phyloP scores from a whole-genome alignment of 768 basidiomycete genomes.

The Tubosaeta sp. region DNA sequence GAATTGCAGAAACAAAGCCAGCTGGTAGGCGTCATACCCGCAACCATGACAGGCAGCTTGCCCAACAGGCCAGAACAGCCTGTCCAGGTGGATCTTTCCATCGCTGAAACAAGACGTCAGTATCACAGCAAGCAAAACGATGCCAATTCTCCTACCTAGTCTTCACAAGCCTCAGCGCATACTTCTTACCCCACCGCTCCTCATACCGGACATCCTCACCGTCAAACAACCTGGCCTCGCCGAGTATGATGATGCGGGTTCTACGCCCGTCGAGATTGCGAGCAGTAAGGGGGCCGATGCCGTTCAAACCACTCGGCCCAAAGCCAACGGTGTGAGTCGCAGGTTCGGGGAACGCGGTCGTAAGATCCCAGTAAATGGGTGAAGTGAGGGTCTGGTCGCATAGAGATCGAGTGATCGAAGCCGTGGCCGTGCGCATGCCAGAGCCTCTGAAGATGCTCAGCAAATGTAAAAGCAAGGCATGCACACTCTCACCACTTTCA shows the following conservation, averaged over 20 bases:
- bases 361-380: slow-evolving; percentile 90
- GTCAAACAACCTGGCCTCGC: slow-evolving; percentile 86
- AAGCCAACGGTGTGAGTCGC: slow-evolving; percentile 97
- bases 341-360: slow-evolving; percentile 82
- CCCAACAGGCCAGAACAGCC: slow-evolving; percentile 92
- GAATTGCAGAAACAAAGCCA: slow-evolving; percentile 89
- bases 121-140: neutral
- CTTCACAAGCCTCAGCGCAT: slow-evolving; percentile 78
- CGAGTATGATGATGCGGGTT: slow-evolving; percentile 81
- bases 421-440: slow-evolving; percentile 67
- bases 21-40: slow-evolving; percentile 98
- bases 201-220: slow-evolving; percentile 66
- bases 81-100: slow-evolving; percentile 89
- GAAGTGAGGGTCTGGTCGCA: slow-evolving; percentile 91
- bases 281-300: slow-evolving; percentile 87
- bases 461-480: slow-evolving; percentile 16
- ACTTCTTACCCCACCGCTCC: slow-evolving; percentile 90
- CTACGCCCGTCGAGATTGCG: slow-evolving; percentile 93
- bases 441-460: slow-evolving; percentile 50
- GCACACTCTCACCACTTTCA: slow-evolving; percentile 67
- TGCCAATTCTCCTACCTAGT: slow-evolving; percentile 62
- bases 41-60: slow-evolving; percentile 99
- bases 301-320: slow-evolving; percentile 90
- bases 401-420: slow-evolving; percentile 80
- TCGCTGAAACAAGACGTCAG: slow-evolving; percentile 48